Evolutionary conservation across 2,329 filamentous ascomycete genomes (phyloP), one percentile per base, ranked within the genome.

Genomic region (Chaetoscypha palmicola): DNA sequence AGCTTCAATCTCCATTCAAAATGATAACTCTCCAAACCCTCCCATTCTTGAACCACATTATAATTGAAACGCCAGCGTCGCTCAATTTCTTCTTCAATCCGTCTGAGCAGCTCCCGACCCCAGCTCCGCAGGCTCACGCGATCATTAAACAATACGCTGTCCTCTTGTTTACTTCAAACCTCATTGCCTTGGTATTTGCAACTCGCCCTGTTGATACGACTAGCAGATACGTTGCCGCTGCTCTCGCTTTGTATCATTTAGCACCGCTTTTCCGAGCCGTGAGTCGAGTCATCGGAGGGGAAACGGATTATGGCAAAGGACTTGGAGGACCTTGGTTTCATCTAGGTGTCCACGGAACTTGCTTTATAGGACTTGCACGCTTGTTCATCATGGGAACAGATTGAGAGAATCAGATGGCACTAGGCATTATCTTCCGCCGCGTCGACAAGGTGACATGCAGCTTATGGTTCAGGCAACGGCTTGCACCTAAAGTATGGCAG

Each of bases 131-230:
- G 48, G 61, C 65, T 8, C 58, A 66, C 31, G 52, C 62, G 19
- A 38, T 59, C 20, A 60, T 67, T 38, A 53, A 57, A 23, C 65
- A 68, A 53, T 67, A 66, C 46, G 63, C 64, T n/a, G 47, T 64
- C 5, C 54, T 66, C 0, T 53, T 67, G 4, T 38, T 66, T 12
- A 43, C 51, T 11, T 61, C 63, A 9, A 59, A 54, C 44, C 47
- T 66, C 28, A 57, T 68, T 21, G 61, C 64, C 4, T 21, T 58
- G 3, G 51, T 60, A 8, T 65, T 66, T 40, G 51, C 57, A 31
- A 23, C 50, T 5, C 49, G 59, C 1, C 48, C 52, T 1, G 20
- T 56, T n/a, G 61, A 64, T 45, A 44, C 50, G 3, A 58, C 53
- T 2, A 58, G 57, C 32, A 52, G 49, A 38, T 52, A 53, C 35